These are phyloP conservation scores for Ascochyta fabae DNA, from an alignment of 2,329 filamentous ascomycete species.

Conservation along the genomic window DNA sequence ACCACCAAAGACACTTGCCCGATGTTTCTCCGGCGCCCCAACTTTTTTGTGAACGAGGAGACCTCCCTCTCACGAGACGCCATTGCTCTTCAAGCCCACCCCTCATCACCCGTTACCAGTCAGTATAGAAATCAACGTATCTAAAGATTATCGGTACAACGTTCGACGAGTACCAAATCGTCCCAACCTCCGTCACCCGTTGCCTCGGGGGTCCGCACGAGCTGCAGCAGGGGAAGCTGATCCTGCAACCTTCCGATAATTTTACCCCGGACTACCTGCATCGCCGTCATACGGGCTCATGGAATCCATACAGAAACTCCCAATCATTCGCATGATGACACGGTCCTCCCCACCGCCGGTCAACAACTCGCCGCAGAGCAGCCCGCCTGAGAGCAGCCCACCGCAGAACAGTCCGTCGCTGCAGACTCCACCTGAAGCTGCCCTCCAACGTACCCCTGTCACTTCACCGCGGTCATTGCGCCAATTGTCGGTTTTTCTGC, in stretches of 20 bases:
- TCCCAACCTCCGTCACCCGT: not conserved
- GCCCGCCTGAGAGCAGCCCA: slow-evolving; percentile 10
- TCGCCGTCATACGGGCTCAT: slow-evolving; percentile 18
- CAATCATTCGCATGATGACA: slow-evolving; percentile 32
- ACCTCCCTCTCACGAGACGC: slow-evolving; percentile 5
- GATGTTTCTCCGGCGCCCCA: not conserved
- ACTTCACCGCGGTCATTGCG: slow-evolving; percentile 60
- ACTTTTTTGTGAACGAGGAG: slow-evolving; percentile 9
- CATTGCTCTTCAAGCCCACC: slow-evolving; percentile 13
- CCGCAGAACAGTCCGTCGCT: slow-evolving; percentile 2
- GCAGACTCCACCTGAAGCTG: slow-evolving; percentile 25
- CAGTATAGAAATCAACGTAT: not conserved
- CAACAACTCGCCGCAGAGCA: slow-evolving; percentile 15
- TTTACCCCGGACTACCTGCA: slow-evolving; percentile 21
- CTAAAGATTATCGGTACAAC: slow-evolving; percentile 1
- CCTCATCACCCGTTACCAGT: not conserved
- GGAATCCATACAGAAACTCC: slow-evolving; percentile 31
- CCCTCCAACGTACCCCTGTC: slow-evolving; percentile 41
- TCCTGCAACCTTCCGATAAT: slow-evolving; percentile 21
- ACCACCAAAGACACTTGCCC: not conserved
- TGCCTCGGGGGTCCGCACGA: slow-evolving; percentile 27
- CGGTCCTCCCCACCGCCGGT: slow-evolving; percentile 28
- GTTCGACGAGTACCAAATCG: not conserved
- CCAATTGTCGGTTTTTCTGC: slow-evolving; percentile 74
- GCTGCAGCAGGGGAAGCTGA: slow-evolving; percentile 30